Conservation (phyloP, 306 rosid genomes). For the Abrus precatorius region DNA sequence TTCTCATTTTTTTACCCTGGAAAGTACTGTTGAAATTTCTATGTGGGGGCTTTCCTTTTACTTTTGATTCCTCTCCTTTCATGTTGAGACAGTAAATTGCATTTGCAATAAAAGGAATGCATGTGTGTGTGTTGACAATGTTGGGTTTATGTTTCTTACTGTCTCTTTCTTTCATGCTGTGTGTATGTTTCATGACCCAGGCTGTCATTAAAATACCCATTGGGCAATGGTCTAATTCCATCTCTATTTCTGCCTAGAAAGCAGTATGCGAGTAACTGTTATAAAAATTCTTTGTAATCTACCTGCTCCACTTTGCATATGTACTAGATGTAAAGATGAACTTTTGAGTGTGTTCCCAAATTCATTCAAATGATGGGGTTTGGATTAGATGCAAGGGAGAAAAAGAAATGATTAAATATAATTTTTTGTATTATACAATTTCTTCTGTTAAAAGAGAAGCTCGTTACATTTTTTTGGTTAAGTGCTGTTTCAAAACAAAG, state of each 20-base stretch:
- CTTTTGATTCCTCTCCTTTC: constrained; percentile 8
- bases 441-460: no score
- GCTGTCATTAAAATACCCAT: neutral
- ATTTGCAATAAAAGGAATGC: constrained; percentile 30
- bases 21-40: constrained; percentile 30
- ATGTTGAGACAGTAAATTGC: constrained; percentile 43
- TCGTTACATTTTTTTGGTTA: no score
- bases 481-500: no score
- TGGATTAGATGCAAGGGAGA: neutral
- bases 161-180: neutral
- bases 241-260: neutral
- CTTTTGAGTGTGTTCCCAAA: neutral
- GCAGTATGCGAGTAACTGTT: neutral
- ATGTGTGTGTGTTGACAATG: neutral
- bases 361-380: neutral
- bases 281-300: neutral
- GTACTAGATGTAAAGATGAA: neutral
- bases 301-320: neutral
- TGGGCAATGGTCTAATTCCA: neutral
- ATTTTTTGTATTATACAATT: no score
- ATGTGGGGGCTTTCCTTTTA: constrained; percentile 20
- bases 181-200: neutral
- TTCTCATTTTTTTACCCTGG: constrained; percentile 34
- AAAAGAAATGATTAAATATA: no score
- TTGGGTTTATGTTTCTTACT: neutral